Conservation (phyloP, 768 basidiomycete species). For the Termitomyces eurrhizus region DNA sequence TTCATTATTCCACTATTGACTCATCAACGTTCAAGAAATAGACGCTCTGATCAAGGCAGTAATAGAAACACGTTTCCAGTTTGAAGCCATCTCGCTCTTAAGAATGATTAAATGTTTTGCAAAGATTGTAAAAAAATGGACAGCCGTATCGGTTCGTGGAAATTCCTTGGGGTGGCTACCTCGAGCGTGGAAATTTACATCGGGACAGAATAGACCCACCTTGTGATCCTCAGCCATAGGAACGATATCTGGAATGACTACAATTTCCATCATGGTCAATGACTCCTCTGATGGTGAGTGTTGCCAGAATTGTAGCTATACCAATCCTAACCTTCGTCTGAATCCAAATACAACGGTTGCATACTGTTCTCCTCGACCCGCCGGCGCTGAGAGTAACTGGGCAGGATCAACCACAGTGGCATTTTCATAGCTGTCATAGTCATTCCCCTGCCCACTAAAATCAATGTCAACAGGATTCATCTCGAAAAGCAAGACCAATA, state of each 20-base stretch:
- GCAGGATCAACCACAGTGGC: conserved; percentile 37
- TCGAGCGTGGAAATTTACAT: too few relatives aligned
- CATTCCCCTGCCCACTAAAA: conserved; percentile 28
- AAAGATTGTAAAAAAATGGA: not conserved
- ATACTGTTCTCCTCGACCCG: conserved; percentile 10
- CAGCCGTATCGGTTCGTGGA: not conserved
- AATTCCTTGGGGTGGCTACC: not conserved
- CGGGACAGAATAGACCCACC: not conserved
- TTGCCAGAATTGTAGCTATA: conserved; percentile 18
- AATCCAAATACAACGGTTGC: conserved; percentile 19
- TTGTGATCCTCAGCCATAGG: conserved; percentile 3
- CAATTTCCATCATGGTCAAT: conserved; percentile 26
- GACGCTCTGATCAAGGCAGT: too few relatives aligned
- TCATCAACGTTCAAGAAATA: too few relatives aligned
- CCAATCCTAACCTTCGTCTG: conserved; percentile 21
- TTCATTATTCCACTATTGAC: too few relatives aligned
- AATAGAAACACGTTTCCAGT: too few relatives aligned
- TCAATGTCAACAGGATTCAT: conserved; percentile 31
- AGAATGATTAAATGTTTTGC: too few relatives aligned
- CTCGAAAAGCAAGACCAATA: not conserved
- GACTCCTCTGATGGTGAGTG: conserved; percentile 32
- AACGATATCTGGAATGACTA: conserved; percentile 26
- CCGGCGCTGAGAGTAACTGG: conserved; percentile 28
- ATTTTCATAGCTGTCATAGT: conserved; percentile 34
- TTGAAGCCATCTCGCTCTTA: too few relatives aligned